Evolutionary conservation across 2,329 filamentous ascomycete species (phyloP).

Genomic region (Monilinia fructicola): DNA sequence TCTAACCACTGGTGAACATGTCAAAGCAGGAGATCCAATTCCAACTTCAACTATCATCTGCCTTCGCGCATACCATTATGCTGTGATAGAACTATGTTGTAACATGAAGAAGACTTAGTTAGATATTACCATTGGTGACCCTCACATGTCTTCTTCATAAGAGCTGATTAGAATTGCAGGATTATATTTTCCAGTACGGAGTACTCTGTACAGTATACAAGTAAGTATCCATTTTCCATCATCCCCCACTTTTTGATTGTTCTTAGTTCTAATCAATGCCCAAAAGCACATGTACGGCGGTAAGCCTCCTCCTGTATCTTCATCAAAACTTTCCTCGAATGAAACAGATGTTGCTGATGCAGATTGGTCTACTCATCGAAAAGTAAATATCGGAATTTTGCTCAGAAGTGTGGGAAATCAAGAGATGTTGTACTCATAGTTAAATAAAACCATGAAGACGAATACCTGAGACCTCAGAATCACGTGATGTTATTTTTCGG

Average conservation of each 20-base stretch:
- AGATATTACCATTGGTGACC: not conserved
- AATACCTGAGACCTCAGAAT: too few relatives aligned
- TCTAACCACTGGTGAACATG: too few relatives aligned
- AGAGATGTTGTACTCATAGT: too few relatives aligned
- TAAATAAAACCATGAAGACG: too few relatives aligned
- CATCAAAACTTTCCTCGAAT: too few relatives aligned
- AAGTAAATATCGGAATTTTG: too few relatives aligned
- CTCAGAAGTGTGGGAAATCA: too few relatives aligned
- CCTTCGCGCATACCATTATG: not conserved
- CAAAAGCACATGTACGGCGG: not conserved
- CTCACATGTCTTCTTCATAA: not conserved
- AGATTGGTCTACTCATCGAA: too few relatives aligned
- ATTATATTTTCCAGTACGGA: not conserved
- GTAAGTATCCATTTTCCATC: not conserved
- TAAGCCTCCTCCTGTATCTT: not conserved
- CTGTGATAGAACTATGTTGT: not conserved
- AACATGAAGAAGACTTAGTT: too few relatives aligned
- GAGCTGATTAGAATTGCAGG: not conserved
- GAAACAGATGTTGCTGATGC: too few relatives aligned
- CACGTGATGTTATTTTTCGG: too few relatives aligned
- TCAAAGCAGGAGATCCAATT: not conserved
- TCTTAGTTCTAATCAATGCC: not conserved
- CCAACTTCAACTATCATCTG: not conserved
- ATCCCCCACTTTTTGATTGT: not conserved
- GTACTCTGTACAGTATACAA: too few relatives aligned